Base-by-base conservation (phyloP, 805 yeast genomes). In the Saccharomycopsis babjevae region DNA sequence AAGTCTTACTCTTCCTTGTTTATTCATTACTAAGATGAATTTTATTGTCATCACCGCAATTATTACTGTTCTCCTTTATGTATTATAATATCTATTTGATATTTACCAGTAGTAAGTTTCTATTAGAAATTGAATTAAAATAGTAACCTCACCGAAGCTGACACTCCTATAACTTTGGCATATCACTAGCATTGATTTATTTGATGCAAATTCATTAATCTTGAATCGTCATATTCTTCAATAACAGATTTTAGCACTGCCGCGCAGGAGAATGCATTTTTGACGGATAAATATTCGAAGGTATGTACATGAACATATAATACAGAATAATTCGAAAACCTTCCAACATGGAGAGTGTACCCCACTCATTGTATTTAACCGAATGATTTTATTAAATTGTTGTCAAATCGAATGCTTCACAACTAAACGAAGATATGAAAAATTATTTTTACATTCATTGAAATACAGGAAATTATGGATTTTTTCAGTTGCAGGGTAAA, bases 1-100 rank as follows among this genome's bases (percentile, higher is more conserved):
- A 16, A 93, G 74, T 62, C 99, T 81, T 25, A 93, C 83, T 66
- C 88, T 88, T n/a, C 99, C 98, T 74, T 93, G 97, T 62, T 97
- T 80, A 71, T 93, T 93, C 71, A 93, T 84, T 54, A 93, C 86
- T 50, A 92, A 73, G 50, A 93, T 77, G 74, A 83, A 93, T 66
- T 89, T 91, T 18, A 92, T 80, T 4, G 89, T 79, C 97, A 91
- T 90, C 43, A 34, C 61, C 22, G 25, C 5, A n/a, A 8, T n/a
- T n/a, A 18, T 42, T 18, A n/a, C 18, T 42, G 3, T 38, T 10
- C 40, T 38, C n/a, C 11, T 25, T 18, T 18, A 18, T 34, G 2
- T 42, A 18, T 18, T 18, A 18, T 20, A n/a, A 13, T 18, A 18
- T 5, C 18, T 5, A 6, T 42, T n/a, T 40, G 11, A n/a, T 40